Evolutionary conservation across 371 early-diverging fungal species (phyloP), one percentile per base, ranked within the genome.

Genomic region (Mucor lusitanicus): DNA sequence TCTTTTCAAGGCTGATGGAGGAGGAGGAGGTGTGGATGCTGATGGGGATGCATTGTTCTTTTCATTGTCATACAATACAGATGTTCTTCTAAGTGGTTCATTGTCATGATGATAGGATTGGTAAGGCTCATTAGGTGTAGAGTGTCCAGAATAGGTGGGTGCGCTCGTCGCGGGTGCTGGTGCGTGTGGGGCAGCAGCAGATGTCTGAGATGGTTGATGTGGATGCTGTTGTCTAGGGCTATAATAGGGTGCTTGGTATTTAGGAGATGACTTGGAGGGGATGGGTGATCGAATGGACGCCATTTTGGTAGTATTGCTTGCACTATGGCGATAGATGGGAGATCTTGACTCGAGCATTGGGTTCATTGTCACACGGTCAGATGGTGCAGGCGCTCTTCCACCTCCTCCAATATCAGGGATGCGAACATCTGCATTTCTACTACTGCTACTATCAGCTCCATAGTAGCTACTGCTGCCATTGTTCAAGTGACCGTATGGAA

Each of bases 341-440:
- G 77, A 76, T 65, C 73, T 28, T n/a, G 61, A 28, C 28, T 64
- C 64, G 25, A 71, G 62, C 57, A 73, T 61, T 1, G 74, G 75
- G 42, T 78, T 74, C 78, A 77, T 77, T 56, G 72, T 64, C 7
- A 70, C 67, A 48, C 75, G 70, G 19, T 78, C 78, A 25, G 70
- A 70, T 3, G 78, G 78, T 8, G 73, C 70, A 28, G 75, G 75
- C 13, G 74, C 78, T 33, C 72, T 67, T 33, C 78, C 74, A 3
- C 66, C 66, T 48, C 72, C 72, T 40, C 78, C 72, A 62, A 82
- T 82, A 64, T 75, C 73, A 40, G 75, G 75, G 46, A 76, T 74
- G 39, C 75, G 72, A 13, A 75, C 73, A 50, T 79, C 76, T 19
- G 63, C 58, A 58, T 53, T 63, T 25, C 21, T 23, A n/a, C 6